A percentile compares a stretch with the other conserved stretches of the same genome.
These are phyloP conservation scores for Penicillium expansum DNA, from an alignment of 2,329 filamentous ascomycete genomes.

Conservation along the genomic window DNA sequence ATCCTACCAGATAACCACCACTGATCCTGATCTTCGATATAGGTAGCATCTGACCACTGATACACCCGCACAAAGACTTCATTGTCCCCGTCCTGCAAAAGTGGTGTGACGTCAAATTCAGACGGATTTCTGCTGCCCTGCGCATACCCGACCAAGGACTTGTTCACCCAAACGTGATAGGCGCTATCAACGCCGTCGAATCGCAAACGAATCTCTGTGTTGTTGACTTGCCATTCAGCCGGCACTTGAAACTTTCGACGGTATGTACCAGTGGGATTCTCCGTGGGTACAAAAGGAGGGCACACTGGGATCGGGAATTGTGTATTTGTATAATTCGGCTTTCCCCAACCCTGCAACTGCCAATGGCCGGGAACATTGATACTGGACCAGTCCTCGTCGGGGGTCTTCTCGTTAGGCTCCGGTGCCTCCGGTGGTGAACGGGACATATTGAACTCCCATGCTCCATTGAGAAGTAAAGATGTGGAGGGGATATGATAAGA, in stretches of 20 bases:
- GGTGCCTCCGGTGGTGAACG: constrained; percentile 46
- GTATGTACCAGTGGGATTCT: constrained; percentile 65
- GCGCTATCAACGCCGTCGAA: constrained; percentile 72
- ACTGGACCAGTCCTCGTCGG: constrained; percentile 4
- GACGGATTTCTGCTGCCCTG: constrained; percentile 66
- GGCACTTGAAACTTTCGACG: constrained; percentile 55
- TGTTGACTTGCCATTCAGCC: not conserved
- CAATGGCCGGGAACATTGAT: constrained; percentile 65
- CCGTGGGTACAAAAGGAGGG: constrained; percentile 58
- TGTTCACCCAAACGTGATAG: constrained; percentile 70
- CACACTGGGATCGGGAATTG: constrained; percentile 63
- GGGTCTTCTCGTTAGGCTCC: constrained; percentile 17
- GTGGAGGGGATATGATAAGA: constrained; percentile 55
- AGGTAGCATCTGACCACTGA: constrained; percentile 66
- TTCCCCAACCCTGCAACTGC: constrained; percentile 66
- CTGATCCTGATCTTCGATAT: constrained; percentile 67
- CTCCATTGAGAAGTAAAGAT: constrained; percentile 50
- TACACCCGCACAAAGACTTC: constrained; percentile 63
- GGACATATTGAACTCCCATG: constrained; percentile 57
- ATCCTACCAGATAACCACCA: constrained; percentile 63
- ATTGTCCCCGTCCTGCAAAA: constrained; percentile 50
- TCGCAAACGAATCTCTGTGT: constrained; percentile 55
- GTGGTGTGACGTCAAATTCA: constrained; percentile 63
- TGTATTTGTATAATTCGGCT: constrained; percentile 66
- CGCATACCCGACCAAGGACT: constrained; percentile 61